Conservation (phyloP, 2,329 filamentous ascomycete genomes). For the Shiraia sp. region DNA sequence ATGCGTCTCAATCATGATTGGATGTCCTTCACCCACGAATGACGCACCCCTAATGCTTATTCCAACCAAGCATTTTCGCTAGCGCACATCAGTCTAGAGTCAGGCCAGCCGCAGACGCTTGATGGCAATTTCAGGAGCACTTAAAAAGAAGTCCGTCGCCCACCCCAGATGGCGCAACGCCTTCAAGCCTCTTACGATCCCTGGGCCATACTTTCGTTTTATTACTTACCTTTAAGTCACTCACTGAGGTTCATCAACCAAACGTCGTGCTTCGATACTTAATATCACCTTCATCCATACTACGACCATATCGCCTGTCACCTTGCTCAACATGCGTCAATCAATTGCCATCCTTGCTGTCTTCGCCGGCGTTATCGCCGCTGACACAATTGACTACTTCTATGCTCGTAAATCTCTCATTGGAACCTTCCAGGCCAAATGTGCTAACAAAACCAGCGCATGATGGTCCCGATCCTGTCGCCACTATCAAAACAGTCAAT, state of each 20-base stretch:
- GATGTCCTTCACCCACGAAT: no score
- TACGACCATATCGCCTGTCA: neutral
- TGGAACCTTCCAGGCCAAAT: neutral
- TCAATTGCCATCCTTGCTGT: slow-evolving; percentile 22
- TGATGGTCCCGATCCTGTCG: slow-evolving; percentile 25
- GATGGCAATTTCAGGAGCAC: slow-evolving; percentile 8
- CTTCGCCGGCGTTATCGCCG: slow-evolving; percentile 19
- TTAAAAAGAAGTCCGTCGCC: slow-evolving; percentile 14
- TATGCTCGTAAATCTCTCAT: slow-evolving; percentile 20
- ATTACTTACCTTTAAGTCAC: slow-evolving; percentile 4
- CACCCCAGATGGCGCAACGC: slow-evolving; percentile 8
- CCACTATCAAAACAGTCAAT: slow-evolving; percentile 23
- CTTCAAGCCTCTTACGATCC: slow-evolving; percentile 7
- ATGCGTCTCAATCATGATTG: no score
- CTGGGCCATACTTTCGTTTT: neutral
- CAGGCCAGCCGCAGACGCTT: slow-evolving; percentile 9
- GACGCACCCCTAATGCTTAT: neutral
- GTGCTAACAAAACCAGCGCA: slow-evolving; percentile 10
- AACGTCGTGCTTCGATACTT: slow-evolving; percentile 1
- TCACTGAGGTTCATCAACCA: slow-evolving; percentile 2
- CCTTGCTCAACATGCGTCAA: slow-evolving; percentile 22
- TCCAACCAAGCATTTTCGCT: neutral
- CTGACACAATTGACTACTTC: slow-evolving; percentile 25
- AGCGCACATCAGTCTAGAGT: slow-evolving; percentile 2
- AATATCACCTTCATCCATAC: slow-evolving; percentile 2